Base-by-base conservation (phyloP, 2,329 filamentous ascomycete species). In the Xylariaceae sp. region DNA sequence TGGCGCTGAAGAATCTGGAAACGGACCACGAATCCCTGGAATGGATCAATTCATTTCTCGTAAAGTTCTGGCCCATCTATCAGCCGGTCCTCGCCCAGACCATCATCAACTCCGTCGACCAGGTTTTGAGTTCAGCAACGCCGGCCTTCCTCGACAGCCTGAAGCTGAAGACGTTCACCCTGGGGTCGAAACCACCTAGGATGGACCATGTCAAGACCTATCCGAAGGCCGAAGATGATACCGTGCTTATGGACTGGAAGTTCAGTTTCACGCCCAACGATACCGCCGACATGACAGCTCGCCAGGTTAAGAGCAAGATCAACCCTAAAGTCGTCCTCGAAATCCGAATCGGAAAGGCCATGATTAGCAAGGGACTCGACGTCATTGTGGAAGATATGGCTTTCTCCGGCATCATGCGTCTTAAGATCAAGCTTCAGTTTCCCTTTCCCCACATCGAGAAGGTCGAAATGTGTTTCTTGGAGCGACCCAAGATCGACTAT, bases 11-110 rank as follows among this genome's bases (percentile, higher is more conserved):
- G 59, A 84, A 75, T 51, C 68, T 98, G 34, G 92, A 96, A 49
- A 92, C 80, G 7, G 92, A 98, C 49, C 79, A 78, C 17, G 92
- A 98, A 62, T 92, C 84, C 36, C 68, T 98, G 31, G 92, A 98
- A 60, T 98, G 92, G 92, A 96, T 98, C 60, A 98, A 98, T 69
- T 94, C 87, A 49, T 98, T 98, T 65, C 59, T 98, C 50, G 79
- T 93, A 63, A 98, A 98, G 59, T 98, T 98, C 65, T 98, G 92
- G 92, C 92, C 92, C 42, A 98, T 98, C 52, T 96, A 94, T 57
- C 87, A 92, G 35, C 92, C 92, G 1, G 86, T 96, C 8, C 75
- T 98, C 10, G 90, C 88, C 40, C 79, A 92, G 47, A 93, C 87
- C 15, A 83, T 98, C 50, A 84, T 96, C 61, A 87, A 80, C 57